Percentiles rank a stretch among this genome's conserved stretches.
Conservation (phyloP, 2,329 filamentous ascomycete genomes). For the Penicillium griseofulvum region DNA sequence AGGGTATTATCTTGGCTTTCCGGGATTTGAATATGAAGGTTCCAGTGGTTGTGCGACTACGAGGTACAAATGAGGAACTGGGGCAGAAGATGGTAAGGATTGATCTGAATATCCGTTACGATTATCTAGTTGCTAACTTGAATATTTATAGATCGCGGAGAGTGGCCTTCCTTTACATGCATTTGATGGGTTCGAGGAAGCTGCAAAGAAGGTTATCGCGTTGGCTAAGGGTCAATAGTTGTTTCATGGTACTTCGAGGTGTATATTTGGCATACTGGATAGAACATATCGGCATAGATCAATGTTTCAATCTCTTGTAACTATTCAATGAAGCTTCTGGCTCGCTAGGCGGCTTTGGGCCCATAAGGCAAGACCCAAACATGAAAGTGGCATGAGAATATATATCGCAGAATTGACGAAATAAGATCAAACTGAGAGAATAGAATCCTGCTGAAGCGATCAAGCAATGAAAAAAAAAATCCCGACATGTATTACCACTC, state of each 20-base stretch:
- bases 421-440: too few relatives aligned
- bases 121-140: conserved; percentile 10
- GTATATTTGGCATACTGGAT: neutral
- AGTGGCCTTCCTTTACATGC: conserved; percentile 67
- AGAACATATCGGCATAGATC: neutral
- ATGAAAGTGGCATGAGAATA: too few relatives aligned
- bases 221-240: conserved; percentile 12
- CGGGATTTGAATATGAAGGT: conserved; percentile 63
- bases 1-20: conserved; percentile 71
- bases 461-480: neutral
- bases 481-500: neutral
- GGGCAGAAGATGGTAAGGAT: conserved; percentile 61
- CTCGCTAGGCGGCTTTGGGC: neutral
- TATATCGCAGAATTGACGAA: too few relatives aligned
- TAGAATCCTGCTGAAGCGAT: neutral
- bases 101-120: neutral
- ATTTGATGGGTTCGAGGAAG: conserved; percentile 73
- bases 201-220: conserved; percentile 61
- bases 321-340: neutral
- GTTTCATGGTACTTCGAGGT: neutral
- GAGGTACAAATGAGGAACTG: conserved; percentile 70
- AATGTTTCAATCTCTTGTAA: neutral
- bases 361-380: neutral
- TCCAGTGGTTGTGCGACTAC: conserved; percentile 73
- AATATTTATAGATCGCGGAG: conserved; percentile 53